Conservation (phyloP, 2,329 filamentous ascomycete species). For the Graphilbum sp. region DNA sequence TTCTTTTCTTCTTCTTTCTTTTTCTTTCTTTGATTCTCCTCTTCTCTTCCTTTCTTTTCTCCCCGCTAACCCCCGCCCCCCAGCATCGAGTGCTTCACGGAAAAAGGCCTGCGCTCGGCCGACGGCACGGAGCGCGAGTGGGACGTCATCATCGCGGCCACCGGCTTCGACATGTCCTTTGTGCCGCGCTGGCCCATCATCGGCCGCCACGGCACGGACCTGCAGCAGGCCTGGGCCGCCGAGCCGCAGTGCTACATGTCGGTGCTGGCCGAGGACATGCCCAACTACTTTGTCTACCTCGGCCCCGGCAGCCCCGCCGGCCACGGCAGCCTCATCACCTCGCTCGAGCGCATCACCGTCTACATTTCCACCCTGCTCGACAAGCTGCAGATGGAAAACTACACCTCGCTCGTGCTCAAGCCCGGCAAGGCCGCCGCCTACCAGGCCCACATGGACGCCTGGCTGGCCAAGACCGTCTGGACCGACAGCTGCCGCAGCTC, state of each 20-base stretch:
- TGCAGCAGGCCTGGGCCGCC: constrained; percentile 9
- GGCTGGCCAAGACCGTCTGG: constrained; percentile 17
- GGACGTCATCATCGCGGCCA: constrained; percentile 19
- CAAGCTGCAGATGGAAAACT: constrained; percentile 3
- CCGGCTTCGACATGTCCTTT: constrained; percentile 19
- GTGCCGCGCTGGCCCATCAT: constrained; percentile 16
- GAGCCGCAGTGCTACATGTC: constrained; percentile 7
- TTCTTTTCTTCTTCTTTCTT: too few relatives aligned
- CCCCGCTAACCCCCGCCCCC: too few relatives aligned
- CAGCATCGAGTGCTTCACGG: too few relatives aligned
- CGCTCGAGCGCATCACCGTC: constrained; percentile 6
- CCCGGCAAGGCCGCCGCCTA: constrained; percentile 10
- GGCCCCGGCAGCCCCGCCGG: constrained; percentile 4
- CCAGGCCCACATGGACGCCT: constrained; percentile 14
- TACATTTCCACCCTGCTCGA: constrained; percentile 1
- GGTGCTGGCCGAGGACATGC: constrained; percentile 5
- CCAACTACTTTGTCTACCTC: constrained; percentile 8
- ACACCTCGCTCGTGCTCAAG: constrained; percentile 4
- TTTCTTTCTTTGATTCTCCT: too few relatives aligned
- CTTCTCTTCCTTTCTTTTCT: too few relatives aligned
- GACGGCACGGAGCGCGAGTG: constrained; percentile 24
- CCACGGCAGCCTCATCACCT: constrained; percentile 2
- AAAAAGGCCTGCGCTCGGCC: constrained; percentile 20
- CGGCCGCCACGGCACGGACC: constrained; percentile 5
- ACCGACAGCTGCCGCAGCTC: constrained; percentile 13